A percentile compares a stretch with the other conserved stretches of the same genome.
Evolutionary conservation across 306 rosid species (phyloP).

Genomic region (Morella rubra): DNA sequence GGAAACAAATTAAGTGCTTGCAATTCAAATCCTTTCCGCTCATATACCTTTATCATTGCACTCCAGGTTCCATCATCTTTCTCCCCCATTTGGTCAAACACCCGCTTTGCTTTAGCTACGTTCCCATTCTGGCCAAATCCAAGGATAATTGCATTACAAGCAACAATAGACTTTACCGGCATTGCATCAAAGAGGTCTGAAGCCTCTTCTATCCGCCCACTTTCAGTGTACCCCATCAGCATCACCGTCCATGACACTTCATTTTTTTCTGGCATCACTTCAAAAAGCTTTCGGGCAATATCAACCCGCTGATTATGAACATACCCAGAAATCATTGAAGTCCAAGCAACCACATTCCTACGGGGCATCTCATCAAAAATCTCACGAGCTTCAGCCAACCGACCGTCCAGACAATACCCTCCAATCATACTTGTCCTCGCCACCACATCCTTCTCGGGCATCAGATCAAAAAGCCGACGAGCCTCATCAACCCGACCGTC

Average conservation of each 20-base stretch:
- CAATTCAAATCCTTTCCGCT: constrained; percentile 49
- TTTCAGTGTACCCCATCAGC: constrained; percentile 52
- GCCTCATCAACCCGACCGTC: constrained; percentile 50
- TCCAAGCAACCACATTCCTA: constrained; percentile 59
- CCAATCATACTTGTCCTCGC: constrained; percentile 50
- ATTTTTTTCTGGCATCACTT: constrained; percentile 54
- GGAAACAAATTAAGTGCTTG: constrained; percentile 48
- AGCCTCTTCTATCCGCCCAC: constrained; percentile 55
- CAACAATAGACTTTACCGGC: constrained; percentile 40
- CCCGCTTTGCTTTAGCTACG: constrained; percentile 32
- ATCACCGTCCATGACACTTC: constrained; percentile 62
- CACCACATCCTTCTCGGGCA: constrained; percentile 55
- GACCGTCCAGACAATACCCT: constrained; percentile 50
- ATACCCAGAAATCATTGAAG: constrained; percentile 54
- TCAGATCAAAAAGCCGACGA: constrained; percentile 41
- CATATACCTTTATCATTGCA: constrained; percentile 54
- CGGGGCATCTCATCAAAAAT: constrained; percentile 48
- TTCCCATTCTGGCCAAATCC: constrained; percentile 42
- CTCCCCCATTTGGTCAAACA: constrained; percentile 51
- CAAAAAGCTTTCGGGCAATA: constrained; percentile 56
- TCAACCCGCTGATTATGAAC: constrained; percentile 46
- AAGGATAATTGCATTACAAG: constrained; percentile 53
- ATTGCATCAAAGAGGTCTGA: constrained; percentile 46
- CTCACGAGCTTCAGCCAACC: constrained; percentile 44
- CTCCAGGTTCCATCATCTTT: constrained; percentile 55